Percentiles rank a stretch among this genome's conserved stretches.
These are phyloP conservation scores for Mycothermus thermophilus DNA, from an alignment of 495 filamentous ascomycete species.

Conservation along the genomic window DNA sequence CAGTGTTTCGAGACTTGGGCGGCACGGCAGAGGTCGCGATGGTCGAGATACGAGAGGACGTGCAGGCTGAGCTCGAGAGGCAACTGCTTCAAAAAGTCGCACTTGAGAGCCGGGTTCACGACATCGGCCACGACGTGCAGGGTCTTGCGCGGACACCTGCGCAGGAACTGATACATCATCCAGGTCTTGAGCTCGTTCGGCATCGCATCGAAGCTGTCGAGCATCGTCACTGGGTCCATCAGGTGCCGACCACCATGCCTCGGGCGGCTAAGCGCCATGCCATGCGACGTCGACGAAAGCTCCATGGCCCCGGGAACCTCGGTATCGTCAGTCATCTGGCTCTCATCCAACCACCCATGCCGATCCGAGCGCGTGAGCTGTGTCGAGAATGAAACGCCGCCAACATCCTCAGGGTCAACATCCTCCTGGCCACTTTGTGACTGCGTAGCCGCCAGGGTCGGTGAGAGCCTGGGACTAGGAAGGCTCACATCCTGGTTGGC, in stretches of 20 bases:
- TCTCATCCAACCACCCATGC: constrained; percentile 16
- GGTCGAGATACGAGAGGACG: constrained; percentile 74
- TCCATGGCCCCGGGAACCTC: constrained; percentile 7
- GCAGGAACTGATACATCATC: constrained; percentile 89
- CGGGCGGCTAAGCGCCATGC: constrained; percentile 5
- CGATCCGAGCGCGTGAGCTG: constrained; percentile 12
- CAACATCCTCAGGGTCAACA: constrained; percentile 25
- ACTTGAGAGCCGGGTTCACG: constrained; percentile 93
- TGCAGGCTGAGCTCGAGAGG: constrained; percentile 79
- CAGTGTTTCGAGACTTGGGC: constrained; percentile 92
- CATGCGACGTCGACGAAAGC: constrained; percentile 10
- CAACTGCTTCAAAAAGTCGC: constrained; percentile 73
- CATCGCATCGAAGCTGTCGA: constrained; percentile 84
- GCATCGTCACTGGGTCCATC: constrained; percentile 66
- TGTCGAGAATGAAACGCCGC: constrained; percentile 19
- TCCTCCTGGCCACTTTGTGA: constrained; percentile 26
- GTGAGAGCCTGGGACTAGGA: constrained; percentile 88
- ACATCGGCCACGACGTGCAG: constrained; percentile 82
- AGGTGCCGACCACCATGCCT: background rate
- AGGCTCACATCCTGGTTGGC: constrained; percentile 77
- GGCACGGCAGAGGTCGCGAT: constrained; percentile 75
- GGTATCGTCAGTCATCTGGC: constrained; percentile 16
- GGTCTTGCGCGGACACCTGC: constrained; percentile 76
- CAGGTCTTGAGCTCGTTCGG: constrained; percentile 80
- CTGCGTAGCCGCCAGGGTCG: constrained; percentile 70